Evolutionary conservation across 306 rosid species (phyloP).

Genomic region (Cucurbita ficifolia): DNA sequence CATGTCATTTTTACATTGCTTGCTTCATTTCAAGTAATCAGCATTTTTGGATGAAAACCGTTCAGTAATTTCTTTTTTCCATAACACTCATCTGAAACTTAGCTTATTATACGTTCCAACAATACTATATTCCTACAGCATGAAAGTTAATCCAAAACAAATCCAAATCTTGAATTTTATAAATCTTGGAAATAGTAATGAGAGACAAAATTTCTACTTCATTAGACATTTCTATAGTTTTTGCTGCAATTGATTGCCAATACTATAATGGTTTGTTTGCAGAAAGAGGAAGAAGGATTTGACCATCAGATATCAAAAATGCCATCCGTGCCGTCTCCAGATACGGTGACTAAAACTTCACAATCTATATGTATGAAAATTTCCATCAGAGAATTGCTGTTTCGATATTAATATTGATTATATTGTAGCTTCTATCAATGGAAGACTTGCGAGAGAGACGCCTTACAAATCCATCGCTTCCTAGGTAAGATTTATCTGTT

Average conservation of each 20-base stretch:
- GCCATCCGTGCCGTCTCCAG: constrained; percentile 68
- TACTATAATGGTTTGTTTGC: not conserved
- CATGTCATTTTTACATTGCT: constrained; percentile 57
- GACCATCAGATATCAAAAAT: constrained; percentile 55
- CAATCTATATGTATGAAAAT: not conserved
- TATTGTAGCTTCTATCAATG: constrained; percentile 60
- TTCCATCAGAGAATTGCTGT: not conserved
- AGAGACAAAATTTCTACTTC: not conserved
- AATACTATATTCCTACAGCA: not conserved
- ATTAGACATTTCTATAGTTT: not conserved
- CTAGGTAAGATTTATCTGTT: constrained; percentile 34
- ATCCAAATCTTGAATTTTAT: not conserved
- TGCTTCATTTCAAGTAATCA: constrained; percentile 80
- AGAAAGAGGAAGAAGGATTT: constrained; percentile 74
- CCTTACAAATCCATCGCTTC: constrained; percentile 69
- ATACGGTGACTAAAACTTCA: constrained; percentile 29
- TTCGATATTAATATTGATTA: constrained; percentile 3
- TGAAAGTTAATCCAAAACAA: not conserved
- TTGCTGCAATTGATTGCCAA: not conserved
- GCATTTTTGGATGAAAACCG: not conserved
- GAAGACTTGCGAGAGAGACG: constrained; percentile 78
- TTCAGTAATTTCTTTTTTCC: not conserved
- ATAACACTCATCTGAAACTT: not conserved
- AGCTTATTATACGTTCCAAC: not conserved
- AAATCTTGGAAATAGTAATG: not conserved